Evolutionary conservation across 306 rosid genomes (phyloP).

Genomic region (Biancaea sappan): DNA sequence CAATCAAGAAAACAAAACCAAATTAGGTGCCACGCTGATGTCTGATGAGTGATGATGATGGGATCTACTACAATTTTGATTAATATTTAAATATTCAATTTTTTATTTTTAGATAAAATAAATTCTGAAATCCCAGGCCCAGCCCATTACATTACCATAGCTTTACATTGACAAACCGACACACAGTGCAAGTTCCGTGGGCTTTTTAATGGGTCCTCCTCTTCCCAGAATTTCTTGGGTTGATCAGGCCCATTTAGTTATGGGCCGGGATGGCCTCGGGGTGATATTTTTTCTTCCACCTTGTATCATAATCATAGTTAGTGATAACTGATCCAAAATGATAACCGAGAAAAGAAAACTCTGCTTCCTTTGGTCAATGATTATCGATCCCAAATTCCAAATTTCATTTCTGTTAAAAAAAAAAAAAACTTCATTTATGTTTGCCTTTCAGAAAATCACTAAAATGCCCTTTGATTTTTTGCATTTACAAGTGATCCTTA

Average conservation of each 20-base stretch:
- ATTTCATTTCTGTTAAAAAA: not conserved
- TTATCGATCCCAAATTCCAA: not conserved
- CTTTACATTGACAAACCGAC: no score
- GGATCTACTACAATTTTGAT: not conserved
- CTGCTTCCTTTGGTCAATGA: not conserved
- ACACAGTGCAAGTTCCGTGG: no score
- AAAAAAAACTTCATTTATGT: not conserved
- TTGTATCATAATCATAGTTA: no score
- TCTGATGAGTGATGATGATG: not conserved
- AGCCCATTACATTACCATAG: not conserved
- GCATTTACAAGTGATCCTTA: not conserved
- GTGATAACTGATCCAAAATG: no score
- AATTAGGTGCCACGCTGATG: not conserved
- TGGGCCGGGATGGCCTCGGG: not conserved
- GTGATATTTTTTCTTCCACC: no score
- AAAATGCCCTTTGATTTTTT: not conserved
- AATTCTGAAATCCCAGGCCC: not conserved
- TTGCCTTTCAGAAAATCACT: not conserved
- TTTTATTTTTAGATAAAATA: not conserved
- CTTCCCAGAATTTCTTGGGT: not conserved
- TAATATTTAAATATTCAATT: not conserved
- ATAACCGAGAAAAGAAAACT: no score
- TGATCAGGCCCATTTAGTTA: not conserved
- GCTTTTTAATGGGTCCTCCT: not conserved
- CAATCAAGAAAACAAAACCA: not conserved